Evolutionary conservation across 2,329 filamentous ascomycete species (phyloP), one percentile per base, ranked within the genome.

Genomic region (Reticulascus tulasneorum): DNA sequence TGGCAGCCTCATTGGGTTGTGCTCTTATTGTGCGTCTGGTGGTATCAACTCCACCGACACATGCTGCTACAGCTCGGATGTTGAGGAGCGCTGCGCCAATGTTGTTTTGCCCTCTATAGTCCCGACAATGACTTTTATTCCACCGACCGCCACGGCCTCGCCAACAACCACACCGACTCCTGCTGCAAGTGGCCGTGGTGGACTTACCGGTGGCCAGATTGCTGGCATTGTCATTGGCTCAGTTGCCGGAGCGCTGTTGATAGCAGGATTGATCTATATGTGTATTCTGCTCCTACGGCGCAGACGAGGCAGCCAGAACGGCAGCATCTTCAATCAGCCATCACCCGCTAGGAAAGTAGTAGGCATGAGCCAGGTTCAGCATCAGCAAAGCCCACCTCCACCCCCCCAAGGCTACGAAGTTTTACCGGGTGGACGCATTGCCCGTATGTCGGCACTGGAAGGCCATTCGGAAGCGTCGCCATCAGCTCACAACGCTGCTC

Each of bases 401-500:
- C 53, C 62, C 3, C 63, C 69, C 4, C 64, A 69, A 47, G 82
- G 78, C 25, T 85, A 86, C 46, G 84, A 88, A 49, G 76, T 89
- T 12, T 72, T 94, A 9, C 86, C 89, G 6, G 90, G 89, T 27
- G 89, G 88, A 20, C 83, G 93, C 44, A 93, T 98, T 40, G 87
- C 93, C 24, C 82, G 93, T 37, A 97, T 98, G 93, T 90, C 91
- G 24, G 93, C 93, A 22, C 64, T 98, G 34, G 91, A 96, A 63
- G 83, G 81, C 6, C 78, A 83, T 36, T 78, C 79, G 39, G 75
- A 79, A 16, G 77, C 79, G 4, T 72, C 79, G 69, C 21, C 73
- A 74, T 38, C 72, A 62, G 28, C 65, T 63, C 11, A 44, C 29
- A 35, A 40, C 41, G 15, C 46, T 46, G 37, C 37, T 8, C 13